A percentile compares a stretch with the other conserved stretches of the same genome.
Conservation (phyloP, 352 stramenopile species). For the Globisporangium emineosum region DNA sequence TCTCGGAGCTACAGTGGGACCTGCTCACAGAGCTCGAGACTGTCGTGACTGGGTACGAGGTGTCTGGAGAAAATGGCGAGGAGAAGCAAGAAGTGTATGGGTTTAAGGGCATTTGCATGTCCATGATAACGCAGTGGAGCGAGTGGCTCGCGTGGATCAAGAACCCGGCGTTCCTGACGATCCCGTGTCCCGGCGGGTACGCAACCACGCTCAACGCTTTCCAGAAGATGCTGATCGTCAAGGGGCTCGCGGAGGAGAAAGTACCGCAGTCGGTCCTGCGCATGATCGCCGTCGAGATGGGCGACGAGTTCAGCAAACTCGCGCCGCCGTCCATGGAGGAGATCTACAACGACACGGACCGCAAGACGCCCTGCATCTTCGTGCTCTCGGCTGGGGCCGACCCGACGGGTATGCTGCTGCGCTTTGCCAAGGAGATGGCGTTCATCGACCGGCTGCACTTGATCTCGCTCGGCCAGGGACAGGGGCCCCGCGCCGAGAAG, state of each 20-base stretch:
- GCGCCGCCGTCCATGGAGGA: slow-evolving; percentile 89
- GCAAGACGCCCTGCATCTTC: slow-evolving; percentile 93
- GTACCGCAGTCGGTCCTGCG: slow-evolving; percentile 79
- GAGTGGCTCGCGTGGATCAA: slow-evolving; percentile 65
- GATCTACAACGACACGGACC: slow-evolving; percentile 91
- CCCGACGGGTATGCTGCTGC: slow-evolving; percentile 90
- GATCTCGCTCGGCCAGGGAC: slow-evolving; percentile 91
- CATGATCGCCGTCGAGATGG: slow-evolving; percentile 88
- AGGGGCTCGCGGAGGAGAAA: slow-evolving; percentile 87
- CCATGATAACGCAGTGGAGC: slow-evolving; percentile 51
- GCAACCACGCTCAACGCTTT: slow-evolving; percentile 50
- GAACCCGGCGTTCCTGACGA: slow-evolving; percentile 36
- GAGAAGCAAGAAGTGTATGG: slow-evolving; percentile 24
- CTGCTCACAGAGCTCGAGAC: slow-evolving; percentile 76
- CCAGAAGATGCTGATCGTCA: slow-evolving; percentile 74
- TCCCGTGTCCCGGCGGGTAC: slow-evolving; percentile 45
- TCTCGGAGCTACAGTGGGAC: slow-evolving; percentile 82
- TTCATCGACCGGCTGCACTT: slow-evolving; percentile 89
- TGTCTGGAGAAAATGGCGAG: background rate
- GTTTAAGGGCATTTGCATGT: slow-evolving; percentile 69
- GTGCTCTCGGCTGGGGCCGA: slow-evolving; percentile 90
- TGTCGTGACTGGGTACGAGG: slow-evolving; percentile 32
- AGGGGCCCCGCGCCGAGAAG: slow-evolving; percentile 87
- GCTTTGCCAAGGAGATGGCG: slow-evolving; percentile 88
- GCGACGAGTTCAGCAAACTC: slow-evolving; percentile 81